Evolutionary conservation across 1,284 basidiomycete species (phyloP), one percentile per base, ranked within the genome.

Genomic region (Tremellales sp.): DNA sequence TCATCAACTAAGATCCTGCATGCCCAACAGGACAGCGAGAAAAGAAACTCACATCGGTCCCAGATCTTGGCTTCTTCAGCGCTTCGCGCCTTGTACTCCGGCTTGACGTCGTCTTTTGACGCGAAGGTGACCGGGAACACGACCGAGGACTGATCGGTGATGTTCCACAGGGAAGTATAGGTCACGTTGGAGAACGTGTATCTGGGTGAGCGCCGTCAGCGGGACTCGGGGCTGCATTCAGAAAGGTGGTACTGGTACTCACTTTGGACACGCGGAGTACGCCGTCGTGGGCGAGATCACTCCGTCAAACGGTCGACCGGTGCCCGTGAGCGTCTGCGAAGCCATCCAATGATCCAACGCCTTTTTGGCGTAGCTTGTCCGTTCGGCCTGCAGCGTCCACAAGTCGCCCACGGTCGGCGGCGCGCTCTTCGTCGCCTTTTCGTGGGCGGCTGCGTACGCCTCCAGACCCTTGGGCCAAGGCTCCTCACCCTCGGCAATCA

Each of bases 111-210:
- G 9, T 79, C 39, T 12, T 48, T 45, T 3, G 73, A 74, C 13
- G 81, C 81, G 39, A 62, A 75, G 0, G 80, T 78, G 4, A 83
- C 83, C 0, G 87, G 87, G 56, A 90, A 78, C 4, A 79, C 73
- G n/a, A 84, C 67, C 71, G 54, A 37, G 22, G 53, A 47, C 45
- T 63, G 59, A 50, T 65, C 65, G 21, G 54, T 54, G 21, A 70
- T 57, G 49, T 70, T 70, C 61, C 63, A 70, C 31, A 63, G 54
- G 16, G 54, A 58, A 13, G 67, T 70, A 50, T 70, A 70, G 4
- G 53, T 48, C 22, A 63, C 55, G 40, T 66, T 56, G 32, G 50
- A 54, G 42, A 56, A 65, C 1, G 58, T 51, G 46, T 57, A 51
- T 25, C 21, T 46, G 31, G 5, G 31, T 39, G 33, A 33, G 27